Evolutionary conservation across 202 grass and related monocot genomes (phyloP).

Genomic region (Hordeum pubiflorum): DNA sequence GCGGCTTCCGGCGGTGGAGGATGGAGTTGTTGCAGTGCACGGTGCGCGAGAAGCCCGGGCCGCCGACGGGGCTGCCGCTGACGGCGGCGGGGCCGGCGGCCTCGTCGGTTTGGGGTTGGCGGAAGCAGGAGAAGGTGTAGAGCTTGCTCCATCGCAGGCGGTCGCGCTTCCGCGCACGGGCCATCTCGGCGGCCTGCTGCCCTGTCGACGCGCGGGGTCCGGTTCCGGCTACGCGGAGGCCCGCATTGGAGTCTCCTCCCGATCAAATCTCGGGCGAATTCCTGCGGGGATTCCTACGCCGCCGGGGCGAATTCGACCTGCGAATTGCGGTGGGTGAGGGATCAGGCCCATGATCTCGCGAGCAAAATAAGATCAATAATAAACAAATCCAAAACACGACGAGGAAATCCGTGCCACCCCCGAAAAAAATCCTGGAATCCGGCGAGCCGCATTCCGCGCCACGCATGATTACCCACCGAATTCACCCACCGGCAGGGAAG

Average conservation of each 20-base stretch:
- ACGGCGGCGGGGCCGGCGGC: slow-evolving; percentile 5
- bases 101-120: slow-evolving; percentile 21
- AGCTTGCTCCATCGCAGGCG: slow-evolving; percentile 90
- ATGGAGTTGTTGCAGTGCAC: slow-evolving; percentile 73
- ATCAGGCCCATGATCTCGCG: slow-evolving; percentile 32
- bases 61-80: slow-evolving; percentile 35
- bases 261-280: slow-evolving; percentile 20
- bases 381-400: neutral
- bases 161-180: slow-evolving; percentile 55
- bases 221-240: slow-evolving; percentile 18
- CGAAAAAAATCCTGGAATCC: neutral
- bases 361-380: neutral
- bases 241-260: slow-evolving; percentile 27
- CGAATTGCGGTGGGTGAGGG: neutral
- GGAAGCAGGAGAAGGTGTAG: slow-evolving; percentile 84
- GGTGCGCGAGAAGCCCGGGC: slow-evolving; percentile 72
- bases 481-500: neutral
- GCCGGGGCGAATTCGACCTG: slow-evolving; percentile 27
- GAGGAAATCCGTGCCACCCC: neutral
- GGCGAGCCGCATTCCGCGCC: neutral
- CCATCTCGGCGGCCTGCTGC: slow-evolving; percentile 39
- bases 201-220: slow-evolving; percentile 8
- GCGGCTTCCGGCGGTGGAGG: slow-evolving; percentile 63
- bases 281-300: neutral
- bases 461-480: neutral